phyloP scores from a whole-genome alignment of 495 filamentous ascomycete genomes.

The Hypoxylon trugodes region DNA sequence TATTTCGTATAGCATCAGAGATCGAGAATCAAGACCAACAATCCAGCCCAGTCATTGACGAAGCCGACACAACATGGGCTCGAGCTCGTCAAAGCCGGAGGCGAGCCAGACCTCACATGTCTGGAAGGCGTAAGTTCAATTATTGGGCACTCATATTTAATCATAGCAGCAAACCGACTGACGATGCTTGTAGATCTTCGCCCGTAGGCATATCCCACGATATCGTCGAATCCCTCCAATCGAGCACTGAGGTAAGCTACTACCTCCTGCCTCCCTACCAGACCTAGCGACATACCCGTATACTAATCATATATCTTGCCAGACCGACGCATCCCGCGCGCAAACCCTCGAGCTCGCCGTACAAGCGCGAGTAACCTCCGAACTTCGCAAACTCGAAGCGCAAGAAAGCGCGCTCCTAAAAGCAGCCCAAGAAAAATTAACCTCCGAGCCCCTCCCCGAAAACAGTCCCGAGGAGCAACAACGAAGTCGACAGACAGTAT shows the following conservation, averaged over 20 bases:
- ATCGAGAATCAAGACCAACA: slow-evolving; percentile 18
- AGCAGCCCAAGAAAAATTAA: slow-evolving; percentile 69
- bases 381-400: slow-evolving; percentile 77
- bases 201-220: slow-evolving; percentile 88
- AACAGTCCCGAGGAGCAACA: slow-evolving; percentile 24
- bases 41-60: slow-evolving; percentile 13
- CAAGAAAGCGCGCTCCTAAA: slow-evolving; percentile 65
- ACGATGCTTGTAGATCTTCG: slow-evolving; percentile 65
- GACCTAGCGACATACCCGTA: not conserved
- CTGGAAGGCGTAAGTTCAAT: slow-evolving; percentile 56
- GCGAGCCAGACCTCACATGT: slow-evolving; percentile 50
- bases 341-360: slow-evolving; percentile 86
- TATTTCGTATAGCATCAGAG: slow-evolving; percentile 16
- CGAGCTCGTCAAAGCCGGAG: slow-evolving; percentile 58
- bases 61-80: slow-evolving; percentile 54
- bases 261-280: not conserved
- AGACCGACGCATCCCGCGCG: slow-evolving; percentile 88
- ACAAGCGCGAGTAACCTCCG: slow-evolving; percentile 83
- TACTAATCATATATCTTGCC: slow-evolving; percentile 23
- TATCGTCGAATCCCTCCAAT: slow-evolving; percentile 81
- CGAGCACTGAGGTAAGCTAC: slow-evolving; percentile 78
- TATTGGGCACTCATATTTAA: no score
- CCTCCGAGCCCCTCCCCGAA: slow-evolving; percentile 48
- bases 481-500: slow-evolving; percentile 50
- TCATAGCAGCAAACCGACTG: not conserved